These are phyloP conservation scores for Blastobotrys chiropterorum DNA, from an alignment of 805 yeast species.

Conservation along the genomic window DNA sequence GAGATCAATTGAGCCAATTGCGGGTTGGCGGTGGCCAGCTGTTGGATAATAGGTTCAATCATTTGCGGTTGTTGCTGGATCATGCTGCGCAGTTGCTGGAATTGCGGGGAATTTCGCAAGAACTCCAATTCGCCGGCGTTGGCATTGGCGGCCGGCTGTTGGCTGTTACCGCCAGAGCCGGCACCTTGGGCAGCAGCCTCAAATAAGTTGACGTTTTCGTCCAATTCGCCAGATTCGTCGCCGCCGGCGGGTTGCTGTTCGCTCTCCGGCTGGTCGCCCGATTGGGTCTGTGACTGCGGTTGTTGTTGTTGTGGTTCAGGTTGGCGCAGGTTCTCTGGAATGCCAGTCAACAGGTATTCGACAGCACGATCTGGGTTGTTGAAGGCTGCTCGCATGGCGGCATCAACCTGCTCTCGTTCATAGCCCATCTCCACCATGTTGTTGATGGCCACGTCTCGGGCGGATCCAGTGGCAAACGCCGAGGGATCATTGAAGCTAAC, in stretches of 20 bases:
- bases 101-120: slow-evolving; percentile 30
- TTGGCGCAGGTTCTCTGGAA: slow-evolving; percentile 58
- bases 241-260: not conserved
- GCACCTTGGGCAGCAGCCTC: slow-evolving; percentile 33
- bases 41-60: slow-evolving; percentile 76
- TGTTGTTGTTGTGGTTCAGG: not conserved
- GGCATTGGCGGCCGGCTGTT: slow-evolving; percentile 28
- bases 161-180: too few relatives aligned
- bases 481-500: slow-evolving; percentile 31
- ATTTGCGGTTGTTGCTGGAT: slow-evolving; percentile 83
- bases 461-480: slow-evolving; percentile 59
- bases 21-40: slow-evolving; percentile 75
- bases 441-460: slow-evolving; percentile 69
- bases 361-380: slow-evolving; percentile 98
- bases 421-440: slow-evolving; percentile 96
- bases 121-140: slow-evolving; percentile 39
- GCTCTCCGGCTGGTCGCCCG: not conserved
- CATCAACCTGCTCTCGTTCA: slow-evolving; percentile 77
- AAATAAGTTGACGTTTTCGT: slow-evolving; percentile 35
- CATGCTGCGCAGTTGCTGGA: slow-evolving; percentile 63
- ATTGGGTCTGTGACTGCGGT: not conserved
- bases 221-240: slow-evolving; percentile 18
- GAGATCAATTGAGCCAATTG: slow-evolving; percentile 68
- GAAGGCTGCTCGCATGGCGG: slow-evolving; percentile 89
- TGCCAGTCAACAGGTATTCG: slow-evolving; percentile 84